Conservation (phyloP, 2,329 filamentous ascomycete species). For the Torrubiella hemipterigena region DNA sequence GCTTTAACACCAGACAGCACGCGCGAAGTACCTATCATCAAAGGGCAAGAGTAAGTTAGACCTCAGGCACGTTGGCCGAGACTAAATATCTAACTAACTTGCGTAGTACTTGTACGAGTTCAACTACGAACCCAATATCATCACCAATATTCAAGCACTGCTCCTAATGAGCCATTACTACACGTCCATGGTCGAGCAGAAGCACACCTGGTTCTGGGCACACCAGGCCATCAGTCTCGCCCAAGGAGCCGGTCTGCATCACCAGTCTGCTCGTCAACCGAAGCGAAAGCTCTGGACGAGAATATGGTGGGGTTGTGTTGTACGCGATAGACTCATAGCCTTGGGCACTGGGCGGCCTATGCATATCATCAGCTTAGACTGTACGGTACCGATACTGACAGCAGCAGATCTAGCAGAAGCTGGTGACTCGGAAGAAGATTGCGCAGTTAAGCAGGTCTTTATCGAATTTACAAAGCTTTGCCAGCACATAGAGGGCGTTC, state of each 20-base stretch:
- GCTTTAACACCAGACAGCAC: conserved; percentile 6
- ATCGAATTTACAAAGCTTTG: conserved; percentile 11
- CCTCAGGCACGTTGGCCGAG: neutral
- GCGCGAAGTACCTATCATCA: conserved; percentile 7
- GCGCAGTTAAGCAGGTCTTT: conserved; percentile 9
- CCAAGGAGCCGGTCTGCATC: conserved; percentile 9
- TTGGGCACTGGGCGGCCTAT: conserved; percentile 11
- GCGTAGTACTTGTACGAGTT: conserved; percentile 9
- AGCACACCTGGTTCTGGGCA: conserved; percentile 12
- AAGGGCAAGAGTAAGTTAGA: conserved; percentile 5
- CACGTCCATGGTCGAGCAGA: conserved; percentile 11
- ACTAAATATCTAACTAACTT: neutral
- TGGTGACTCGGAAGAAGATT: conserved; percentile 8
- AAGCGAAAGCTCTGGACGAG: conserved; percentile 9
- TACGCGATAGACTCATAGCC: conserved; percentile 9
- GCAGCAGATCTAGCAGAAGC: conserved; percentile 8
- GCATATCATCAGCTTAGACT: conserved; percentile 12
- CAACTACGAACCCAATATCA: conserved; percentile 10
- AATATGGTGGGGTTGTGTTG: conserved; percentile 11
- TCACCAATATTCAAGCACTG: conserved; percentile 9
- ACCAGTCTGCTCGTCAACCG: conserved; percentile 5
- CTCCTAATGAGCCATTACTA: conserved; percentile 11
- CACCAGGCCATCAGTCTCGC: conserved; percentile 11
- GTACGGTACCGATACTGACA: conserved; percentile 8
- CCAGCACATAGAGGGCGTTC: conserved; percentile 10